Conservation (phyloP, 2,329 filamentous ascomycete genomes). For the Hymenotorrendiella dingleyae region DNA sequence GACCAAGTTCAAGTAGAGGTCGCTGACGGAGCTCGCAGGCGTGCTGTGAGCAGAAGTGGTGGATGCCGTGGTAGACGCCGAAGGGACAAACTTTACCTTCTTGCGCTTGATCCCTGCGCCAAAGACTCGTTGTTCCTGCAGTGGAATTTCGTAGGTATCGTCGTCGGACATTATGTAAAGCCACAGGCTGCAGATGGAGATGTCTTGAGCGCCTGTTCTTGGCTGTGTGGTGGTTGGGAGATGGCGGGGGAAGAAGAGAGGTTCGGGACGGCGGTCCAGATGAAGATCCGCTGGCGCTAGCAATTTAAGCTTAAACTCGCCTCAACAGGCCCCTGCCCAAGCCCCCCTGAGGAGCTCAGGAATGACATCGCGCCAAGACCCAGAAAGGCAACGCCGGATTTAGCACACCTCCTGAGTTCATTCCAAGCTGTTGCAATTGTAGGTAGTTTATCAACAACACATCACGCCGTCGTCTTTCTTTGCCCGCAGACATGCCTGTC, state of each 20-base stretch:
- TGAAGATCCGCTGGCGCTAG: neutral
- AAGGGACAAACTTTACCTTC: slow-evolving; percentile 50
- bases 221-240: no score
- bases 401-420: neutral
- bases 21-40: slow-evolving; percentile 31
- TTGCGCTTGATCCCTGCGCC: slow-evolving; percentile 58
- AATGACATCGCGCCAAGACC: no score
- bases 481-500: slow-evolving; percentile 25
- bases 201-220: no score
- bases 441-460: neutral
- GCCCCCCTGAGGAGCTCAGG: no score
- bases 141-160: slow-evolving; percentile 51
- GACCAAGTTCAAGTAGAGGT: slow-evolving; percentile 63
- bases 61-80: slow-evolving; percentile 21
- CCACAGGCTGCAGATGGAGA: no score
- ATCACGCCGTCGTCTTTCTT: neutral
- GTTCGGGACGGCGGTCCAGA: neutral
- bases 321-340: neutral
- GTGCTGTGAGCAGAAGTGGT: slow-evolving; percentile 29
- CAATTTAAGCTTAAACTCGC: slow-evolving; percentile 20
- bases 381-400: neutral
- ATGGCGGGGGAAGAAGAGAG: neutral
- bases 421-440: neutral
- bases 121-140: slow-evolving; percentile 54
- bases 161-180: slow-evolving; percentile 36